A percentile compares a stretch with the other conserved stretches of the same genome.
Conservation (phyloP, 2,329 filamentous ascomycete genomes). For the Mycosphaerella sp. region DNA sequence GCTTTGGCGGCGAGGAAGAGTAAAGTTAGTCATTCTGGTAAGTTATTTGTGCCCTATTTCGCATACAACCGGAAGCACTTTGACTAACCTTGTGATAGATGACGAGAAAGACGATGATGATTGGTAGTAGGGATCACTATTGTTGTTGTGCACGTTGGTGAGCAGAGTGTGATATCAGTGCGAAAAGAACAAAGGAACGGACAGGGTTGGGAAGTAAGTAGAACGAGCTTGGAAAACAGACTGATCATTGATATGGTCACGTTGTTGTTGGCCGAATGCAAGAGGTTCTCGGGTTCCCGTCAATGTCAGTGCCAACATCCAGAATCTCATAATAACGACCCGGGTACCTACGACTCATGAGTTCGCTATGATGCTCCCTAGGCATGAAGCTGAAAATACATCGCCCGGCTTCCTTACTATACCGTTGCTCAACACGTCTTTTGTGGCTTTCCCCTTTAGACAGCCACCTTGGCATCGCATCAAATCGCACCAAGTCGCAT, state of each 20-base stretch:
- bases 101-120: slow-evolving; percentile 72
- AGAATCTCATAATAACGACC: no score
- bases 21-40: slow-evolving; percentile 92
- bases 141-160: not conserved
- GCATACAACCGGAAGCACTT: not conserved
- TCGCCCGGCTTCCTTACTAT: no score
- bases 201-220: not conserved
- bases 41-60: slow-evolving; percentile 42
- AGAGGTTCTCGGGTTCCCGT: no score
- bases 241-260: not conserved
- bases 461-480: no score
- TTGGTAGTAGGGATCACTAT: slow-evolving; percentile 45
- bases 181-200: not conserved
- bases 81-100: slow-evolving; percentile 45
- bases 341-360: no score
- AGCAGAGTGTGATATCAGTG: not conserved
- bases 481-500: no score
- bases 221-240: not conserved
- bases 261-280: no score
- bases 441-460: no score
- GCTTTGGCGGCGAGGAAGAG: slow-evolving; percentile 81
- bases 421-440: no score
- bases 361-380: no score
- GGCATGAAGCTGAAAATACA: no score
- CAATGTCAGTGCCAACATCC: no score